Base-by-base conservation (phyloP, 768 basidiomycete species). In the Sutorius australiensis region DNA sequence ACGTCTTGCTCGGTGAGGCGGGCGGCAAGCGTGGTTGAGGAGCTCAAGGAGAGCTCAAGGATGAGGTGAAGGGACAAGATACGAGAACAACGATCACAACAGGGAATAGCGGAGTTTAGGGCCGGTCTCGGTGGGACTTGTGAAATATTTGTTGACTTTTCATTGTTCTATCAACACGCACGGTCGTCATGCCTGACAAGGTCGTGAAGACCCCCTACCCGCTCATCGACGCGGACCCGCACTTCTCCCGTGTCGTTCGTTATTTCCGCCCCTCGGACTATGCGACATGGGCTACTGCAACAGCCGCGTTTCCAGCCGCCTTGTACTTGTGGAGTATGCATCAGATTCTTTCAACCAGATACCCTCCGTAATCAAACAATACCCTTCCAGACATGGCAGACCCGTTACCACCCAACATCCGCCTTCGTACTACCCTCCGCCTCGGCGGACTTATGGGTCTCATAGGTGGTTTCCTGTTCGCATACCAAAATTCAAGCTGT, bases 161-260 rank as follows among this genome's bases (percentile, higher is more conserved):
- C 48, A 8, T 51, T 55, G 50, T 62, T 54, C 34, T 48, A 3
- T 16, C 14, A 30, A 45, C 49, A 47, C 17, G n/a, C 21, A 13
- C 39, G 21, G 39, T 50, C 51, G 62, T 44, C 49, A 73, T 74
- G 73, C 70, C 70, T 36, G 67, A 77, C 70, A 80, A 80, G 67
- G 72, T 76, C 61, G 73, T 78, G 53, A 70, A 73, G 64, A 83
- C 87, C 37, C 84, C 85, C 24, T 95, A 83, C 74, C 94, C 94
- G 44, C 85, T 95, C 72, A 89, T 98, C 73, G 95, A 98, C 72
- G 77, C 84, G 0, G 95, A 98, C 77, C 95, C 95, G 10, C 89
- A 97, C 76, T 84, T 85, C 13, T 75, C 75, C 31, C 83, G 95
- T 31, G 95, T 99, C 46, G 73, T 99, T 19, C 77, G 89, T 53